Evolutionary conservation across 208 protist species (phyloP), one percentile per base, ranked within the genome.

Genomic region (Leishmania aethiopica): DNA sequence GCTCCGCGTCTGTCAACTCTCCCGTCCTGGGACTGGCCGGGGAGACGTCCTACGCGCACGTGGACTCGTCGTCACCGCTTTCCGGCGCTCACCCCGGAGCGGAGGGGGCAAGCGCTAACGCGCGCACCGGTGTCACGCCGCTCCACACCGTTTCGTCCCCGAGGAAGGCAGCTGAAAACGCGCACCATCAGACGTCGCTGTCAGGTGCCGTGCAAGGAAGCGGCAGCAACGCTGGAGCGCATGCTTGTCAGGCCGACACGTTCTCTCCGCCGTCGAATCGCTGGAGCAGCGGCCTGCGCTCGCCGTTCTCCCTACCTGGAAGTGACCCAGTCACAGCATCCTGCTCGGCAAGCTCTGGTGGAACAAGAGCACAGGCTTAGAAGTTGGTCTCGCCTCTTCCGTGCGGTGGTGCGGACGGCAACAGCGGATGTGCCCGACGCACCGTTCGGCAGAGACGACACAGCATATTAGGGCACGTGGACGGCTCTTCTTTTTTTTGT

Each of bases 271-370:
- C 47, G 51, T 25, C 32, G 45, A 76, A 60, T 60, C 72, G 51
- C 1, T 60, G n/a, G n/a, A 76, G 49, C 49, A 59, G 72, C 49
- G n/a, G 72, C 49, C 49, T 76, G 72, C 72, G 72, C 28, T 76
- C 72, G 32, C 72, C 72, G 0, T 62, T 76, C 49, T 76, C 72
- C 0, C 28, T 76, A 28, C 72, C 72, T 17, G 51, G 72, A 28
- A 76, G 59, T 28, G 72, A 76, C 72, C 72, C 72, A 3, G 72
- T 76, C 49, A 76, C 72, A 49, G 72, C 72, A 25, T n/a, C 72
- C 32, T n/a, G 59, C 49, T 76, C 72, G 17, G 7, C 47, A 42
- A 76, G 72, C 32, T 59, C 72, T 60, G 32, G 51, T 0, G 19
- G 19, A 3, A 8, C 55, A 2, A 19, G 1, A 57, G 32, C 19